Percentiles rank a stretch among this genome's conserved stretches.
These are phyloP conservation scores for Acanthamoeba lugdunensis DNA, from an alignment of 208 protist species.

Conservation along the genomic window DNA sequence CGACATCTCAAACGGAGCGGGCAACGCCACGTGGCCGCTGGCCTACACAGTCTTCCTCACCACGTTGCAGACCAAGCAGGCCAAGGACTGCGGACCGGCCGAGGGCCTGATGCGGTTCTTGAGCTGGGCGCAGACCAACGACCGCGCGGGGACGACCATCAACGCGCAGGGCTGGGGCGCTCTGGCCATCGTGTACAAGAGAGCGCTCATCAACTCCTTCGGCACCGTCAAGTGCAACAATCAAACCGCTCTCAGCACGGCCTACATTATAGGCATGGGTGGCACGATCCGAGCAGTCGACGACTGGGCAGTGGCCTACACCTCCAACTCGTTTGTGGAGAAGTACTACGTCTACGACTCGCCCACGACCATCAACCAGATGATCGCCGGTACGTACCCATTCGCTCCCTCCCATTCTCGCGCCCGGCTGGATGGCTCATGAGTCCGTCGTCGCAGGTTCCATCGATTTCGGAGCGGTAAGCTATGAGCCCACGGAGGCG, in stretches of 20 bases:
- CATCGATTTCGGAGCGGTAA: neutral
- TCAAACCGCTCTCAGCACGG: neutral
- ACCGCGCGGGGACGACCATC: neutral
- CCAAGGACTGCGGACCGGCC: neutral
- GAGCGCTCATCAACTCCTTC: neutral
- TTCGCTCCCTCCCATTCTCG: neutral
- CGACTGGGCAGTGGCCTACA: neutral
- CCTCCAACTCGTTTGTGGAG: constrained; percentile 4
- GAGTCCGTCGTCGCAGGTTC: neutral
- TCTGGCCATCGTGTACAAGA: neutral
- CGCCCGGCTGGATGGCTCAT: neutral
- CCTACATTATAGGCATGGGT: constrained; percentile 23
- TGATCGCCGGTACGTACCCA: neutral
- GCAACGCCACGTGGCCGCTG: constrained; percentile 5
- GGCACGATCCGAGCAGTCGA: constrained; percentile 9
- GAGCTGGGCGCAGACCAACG: constrained; percentile 31
- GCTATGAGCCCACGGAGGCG: neutral
- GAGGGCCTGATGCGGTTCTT: constrained; percentile 24
- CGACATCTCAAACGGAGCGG: neutral
- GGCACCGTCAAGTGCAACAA: constrained; percentile 17
- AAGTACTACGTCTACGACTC: constrained; percentile 22
- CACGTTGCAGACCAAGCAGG: constrained; percentile 9
- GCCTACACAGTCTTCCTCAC: constrained; percentile 27
- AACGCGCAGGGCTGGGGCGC: neutral
- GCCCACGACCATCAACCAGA: constrained; percentile 1